A percentile compares a stretch with the other conserved stretches of the same genome.
phyloP scores from a whole-genome alignment of 164 flowering plant species.

The Vitis labrusca region DNA sequence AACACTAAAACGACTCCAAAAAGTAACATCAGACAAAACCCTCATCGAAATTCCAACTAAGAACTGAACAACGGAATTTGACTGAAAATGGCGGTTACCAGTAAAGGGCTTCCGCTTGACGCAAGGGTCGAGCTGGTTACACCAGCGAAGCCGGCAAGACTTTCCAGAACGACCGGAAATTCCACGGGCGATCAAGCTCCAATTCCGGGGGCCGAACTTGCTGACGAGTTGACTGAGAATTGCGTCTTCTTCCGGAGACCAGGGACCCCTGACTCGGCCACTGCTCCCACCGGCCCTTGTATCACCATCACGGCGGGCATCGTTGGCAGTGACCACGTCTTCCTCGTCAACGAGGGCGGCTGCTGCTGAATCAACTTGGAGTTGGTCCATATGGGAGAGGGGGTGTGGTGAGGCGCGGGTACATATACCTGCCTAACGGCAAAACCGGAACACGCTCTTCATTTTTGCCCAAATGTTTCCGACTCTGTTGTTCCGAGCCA shows the following conservation, averaged over 20 bases:
- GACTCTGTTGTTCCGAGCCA: too few species aligned
- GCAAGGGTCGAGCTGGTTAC: slow-evolving; percentile 64
- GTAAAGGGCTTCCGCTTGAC: slow-evolving; percentile 75
- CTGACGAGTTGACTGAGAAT: slow-evolving; percentile 36
- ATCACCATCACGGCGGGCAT: slow-evolving; percentile 15
- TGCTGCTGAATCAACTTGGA: too few species aligned
- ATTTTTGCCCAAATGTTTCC: too few species aligned
- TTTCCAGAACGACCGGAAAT: slow-evolving; percentile 59
- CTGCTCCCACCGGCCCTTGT: not conserved
- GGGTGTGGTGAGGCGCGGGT: too few species aligned
- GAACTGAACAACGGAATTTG: not conserved
- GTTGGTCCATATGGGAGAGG: too few species aligned
- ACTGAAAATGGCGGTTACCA: slow-evolving; percentile 27
- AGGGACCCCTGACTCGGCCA: slow-evolving; percentile 44
- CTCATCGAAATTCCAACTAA: not conserved
- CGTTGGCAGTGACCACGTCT: slow-evolving; percentile 11
- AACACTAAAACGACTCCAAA: too few species aligned
- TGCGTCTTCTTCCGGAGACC: slow-evolving; percentile 60
- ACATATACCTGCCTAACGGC: too few species aligned
- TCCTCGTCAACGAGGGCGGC: slow-evolving; percentile 1
- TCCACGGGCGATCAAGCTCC: slow-evolving; percentile 57
- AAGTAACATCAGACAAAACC: not conserved
- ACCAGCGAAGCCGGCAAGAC: slow-evolving; percentile 59
- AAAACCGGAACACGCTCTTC: too few species aligned
- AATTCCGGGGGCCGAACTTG: slow-evolving; percentile 56